Evolutionary conservation across 176 grass and related monocot genomes (phyloP).

Genomic region (Bolboschoenus planiculmis): DNA sequence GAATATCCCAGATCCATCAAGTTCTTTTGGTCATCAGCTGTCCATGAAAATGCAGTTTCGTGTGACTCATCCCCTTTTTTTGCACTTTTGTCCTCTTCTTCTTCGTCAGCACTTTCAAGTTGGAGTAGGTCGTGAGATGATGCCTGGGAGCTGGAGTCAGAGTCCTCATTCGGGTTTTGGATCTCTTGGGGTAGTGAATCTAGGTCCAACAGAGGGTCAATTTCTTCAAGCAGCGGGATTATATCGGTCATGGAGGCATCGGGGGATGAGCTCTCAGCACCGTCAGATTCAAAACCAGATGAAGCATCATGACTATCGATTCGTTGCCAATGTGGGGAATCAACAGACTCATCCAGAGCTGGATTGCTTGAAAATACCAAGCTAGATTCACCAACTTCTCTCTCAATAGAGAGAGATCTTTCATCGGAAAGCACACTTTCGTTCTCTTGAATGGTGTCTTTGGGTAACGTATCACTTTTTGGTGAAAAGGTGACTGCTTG

Average conservation of each 20-base stretch:
- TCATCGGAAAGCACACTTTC: conserved; percentile 2
- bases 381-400: conserved; percentile 16
- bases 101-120: conserved; percentile 51
- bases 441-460: conserved; percentile 7
- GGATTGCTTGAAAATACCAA: conserved; percentile 8
- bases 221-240: conserved; percentile 77
- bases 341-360: background rate
- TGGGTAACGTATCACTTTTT: background rate
- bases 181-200: conserved; percentile 22
- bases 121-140: conserved; percentile 48
- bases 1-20: conserved; percentile 90
- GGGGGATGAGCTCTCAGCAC: conserved; percentile 61
- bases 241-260: conserved; percentile 73
- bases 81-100: conserved; percentile 29
- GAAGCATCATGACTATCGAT: conserved; percentile 47
- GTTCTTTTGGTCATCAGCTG: conserved; percentile 90
- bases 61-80: conserved; percentile 42
- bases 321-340: conserved; percentile 51
- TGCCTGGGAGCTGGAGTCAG: conserved; percentile 43
- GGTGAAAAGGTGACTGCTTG: conserved; percentile 21
- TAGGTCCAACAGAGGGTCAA: conserved; percentile 58
- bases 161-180: conserved; percentile 32
- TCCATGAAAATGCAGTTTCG: conserved; percentile 69
- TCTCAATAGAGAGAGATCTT: background rate
- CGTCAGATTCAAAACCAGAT: conserved; percentile 71